phyloP scores from a whole-genome alignment of 345 rosid species.

The Hirschfeldia incana region DNA sequence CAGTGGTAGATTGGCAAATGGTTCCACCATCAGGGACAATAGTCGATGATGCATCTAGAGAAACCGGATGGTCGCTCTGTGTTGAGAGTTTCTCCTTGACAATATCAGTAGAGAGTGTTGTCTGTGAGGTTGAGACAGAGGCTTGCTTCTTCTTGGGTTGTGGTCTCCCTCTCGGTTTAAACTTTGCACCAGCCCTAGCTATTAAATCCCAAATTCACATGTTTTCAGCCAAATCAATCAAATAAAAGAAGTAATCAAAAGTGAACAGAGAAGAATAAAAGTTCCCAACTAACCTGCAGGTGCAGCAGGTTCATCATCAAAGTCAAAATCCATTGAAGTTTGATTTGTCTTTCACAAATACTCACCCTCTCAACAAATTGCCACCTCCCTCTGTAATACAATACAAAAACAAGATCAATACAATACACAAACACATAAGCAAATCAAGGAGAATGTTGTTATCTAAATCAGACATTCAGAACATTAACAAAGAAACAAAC shows the following conservation, averaged over 20 bases:
- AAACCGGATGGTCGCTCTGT: not conserved
- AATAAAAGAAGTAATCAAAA: conserved; percentile 3
- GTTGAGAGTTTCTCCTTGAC: not conserved
- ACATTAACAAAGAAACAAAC: not conserved
- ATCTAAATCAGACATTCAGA: conserved; percentile 7
- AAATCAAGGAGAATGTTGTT: not conserved
- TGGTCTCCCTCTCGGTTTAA: conserved; percentile 40
- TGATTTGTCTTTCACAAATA: not conserved
- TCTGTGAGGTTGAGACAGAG: conserved; percentile 25
- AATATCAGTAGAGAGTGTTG: conserved; percentile 3
- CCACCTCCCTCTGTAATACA: conserved; percentile 2
- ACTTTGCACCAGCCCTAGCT: conserved; percentile 41
- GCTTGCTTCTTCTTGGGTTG: conserved; percentile 28
- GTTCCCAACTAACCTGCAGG: conserved; percentile 10
- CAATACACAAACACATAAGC: not conserved
- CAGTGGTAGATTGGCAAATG: conserved; percentile 3
- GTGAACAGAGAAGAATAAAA: not conserved
- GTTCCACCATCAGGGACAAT: conserved; percentile 7
- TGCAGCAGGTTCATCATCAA: conserved; percentile 33
- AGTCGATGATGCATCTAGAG: conserved; percentile 1
- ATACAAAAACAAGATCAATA: not conserved
- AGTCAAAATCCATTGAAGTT: conserved; percentile 32
- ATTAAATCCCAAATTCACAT: not conserved
- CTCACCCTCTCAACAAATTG: conserved; percentile 2
- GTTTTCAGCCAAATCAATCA: conserved; percentile 10